Conservation (phyloP, 257 asterid genomes). For the Lantana camara region DNA sequence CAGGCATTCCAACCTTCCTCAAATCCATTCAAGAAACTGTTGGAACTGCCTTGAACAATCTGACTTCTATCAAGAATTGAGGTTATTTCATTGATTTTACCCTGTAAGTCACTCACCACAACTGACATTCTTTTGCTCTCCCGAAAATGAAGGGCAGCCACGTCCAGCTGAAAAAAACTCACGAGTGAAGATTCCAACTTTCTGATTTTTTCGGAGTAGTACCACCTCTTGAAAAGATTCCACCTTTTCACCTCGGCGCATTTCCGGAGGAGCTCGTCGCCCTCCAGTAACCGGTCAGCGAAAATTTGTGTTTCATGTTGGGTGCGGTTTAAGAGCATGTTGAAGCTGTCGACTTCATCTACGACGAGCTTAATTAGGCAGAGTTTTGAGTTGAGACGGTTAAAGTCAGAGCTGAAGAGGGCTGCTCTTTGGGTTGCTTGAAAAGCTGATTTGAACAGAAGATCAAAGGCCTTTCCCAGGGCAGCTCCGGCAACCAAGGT, state of each 20-base stretch:
- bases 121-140: slow-evolving; percentile 34
- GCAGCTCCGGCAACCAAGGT: slow-evolving; percentile 19
- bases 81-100: slow-evolving; percentile 28
- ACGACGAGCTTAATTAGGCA: slow-evolving; percentile 5
- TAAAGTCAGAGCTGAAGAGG: slow-evolving; percentile 32
- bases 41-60: background rate
- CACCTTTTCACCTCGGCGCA: slow-evolving; percentile 30
- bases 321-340: slow-evolving; percentile 25
- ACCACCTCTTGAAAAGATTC: slow-evolving; percentile 22
- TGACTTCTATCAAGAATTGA: background rate
- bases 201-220: slow-evolving; percentile 33
- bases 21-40: slow-evolving; percentile 12
- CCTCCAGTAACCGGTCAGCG: slow-evolving; percentile 10
- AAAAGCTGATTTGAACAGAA: background rate
- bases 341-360: slow-evolving; percentile 36
- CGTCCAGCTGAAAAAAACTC: slow-evolving; percentile 34
- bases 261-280: slow-evolving; percentile 28
- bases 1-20: too few species aligned
- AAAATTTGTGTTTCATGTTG: slow-evolving; percentile 28
- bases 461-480: slow-evolving; percentile 19
- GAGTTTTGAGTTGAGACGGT: slow-evolving; percentile 23
- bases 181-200: slow-evolving; percentile 14
- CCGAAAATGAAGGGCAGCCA: slow-evolving; percentile 30
- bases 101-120: slow-evolving; percentile 11
- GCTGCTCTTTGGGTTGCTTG: slow-evolving; percentile 20